Base-by-base conservation (phyloP, 1,284 basidiomycete genomes). In the Ustilago cynodontis region DNA sequence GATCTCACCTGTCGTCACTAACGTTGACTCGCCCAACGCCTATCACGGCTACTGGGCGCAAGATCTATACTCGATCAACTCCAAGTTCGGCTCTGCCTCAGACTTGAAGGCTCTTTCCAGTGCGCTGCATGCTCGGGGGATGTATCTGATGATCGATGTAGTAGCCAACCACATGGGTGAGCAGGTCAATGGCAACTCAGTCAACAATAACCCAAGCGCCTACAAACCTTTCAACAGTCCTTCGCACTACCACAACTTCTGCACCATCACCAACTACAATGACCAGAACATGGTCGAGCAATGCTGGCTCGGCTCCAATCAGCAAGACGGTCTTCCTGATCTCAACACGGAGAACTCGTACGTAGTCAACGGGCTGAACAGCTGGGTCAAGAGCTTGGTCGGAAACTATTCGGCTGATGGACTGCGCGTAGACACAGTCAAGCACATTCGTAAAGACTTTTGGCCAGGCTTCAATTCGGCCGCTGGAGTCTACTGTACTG, bases 401-500 rank as follows among this genome's bases (percentile, higher is more conserved):
- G 77, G 88, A 62, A 90, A 90, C 71, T 93, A 91, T 81, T 86
- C 86, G 24, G 90, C 92, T 63, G 91, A 92, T 79, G 91, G 91
- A 14, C 88, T 94, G 57, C 90, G 93, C 47, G 92, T 94, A 81
- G 93, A 94, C 82, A 92, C 87, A 82, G 80, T 63, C 57, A 92
- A 91, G 82, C 91, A 92, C 78, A 88, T 92, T 29, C 88, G 91
- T 35, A 87, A 89, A 55, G 87, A 88, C 66, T 93, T 93, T 83
- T 92, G 91, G 91, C 89, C 90, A 0, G 85, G 82, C 1, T 94
- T 94, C 85, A 91, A 90, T 78, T 87, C 86, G 37, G 89, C 89
- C 24, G 91, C 92, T 0, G 92, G 92, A 1, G 91, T 93, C 39
- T 94, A 93, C 87, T 93, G 92, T 71, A 92, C 93, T 58, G 93